These are phyloP conservation scores for Ceratobasidium sp. DNA, from an alignment of 1,284 basidiomycete genomes.

Conservation along the genomic window DNA sequence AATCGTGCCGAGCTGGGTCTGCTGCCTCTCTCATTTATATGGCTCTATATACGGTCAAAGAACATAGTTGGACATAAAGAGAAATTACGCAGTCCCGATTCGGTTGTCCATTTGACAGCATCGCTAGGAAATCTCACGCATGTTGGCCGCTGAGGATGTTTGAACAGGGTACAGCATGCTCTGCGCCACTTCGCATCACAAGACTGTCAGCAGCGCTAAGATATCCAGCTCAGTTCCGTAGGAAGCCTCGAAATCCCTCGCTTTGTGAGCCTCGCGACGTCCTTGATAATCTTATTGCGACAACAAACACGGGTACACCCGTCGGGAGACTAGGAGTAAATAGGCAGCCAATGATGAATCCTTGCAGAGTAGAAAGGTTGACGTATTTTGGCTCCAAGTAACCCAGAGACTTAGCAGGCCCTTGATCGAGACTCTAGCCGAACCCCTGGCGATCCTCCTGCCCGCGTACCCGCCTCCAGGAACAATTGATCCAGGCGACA, in stretches of 20 bases:
- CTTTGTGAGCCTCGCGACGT: not conserved
- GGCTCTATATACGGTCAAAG: too few relatives aligned
- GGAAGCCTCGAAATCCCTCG: slow-evolving; percentile 1
- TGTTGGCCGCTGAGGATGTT: not conserved
- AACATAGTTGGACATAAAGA: too few relatives aligned
- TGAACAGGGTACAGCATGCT: not conserved
- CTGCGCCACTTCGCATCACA: slow-evolving; percentile 17
- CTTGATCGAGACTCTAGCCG: slow-evolving; percentile 1
- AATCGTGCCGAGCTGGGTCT: not conserved
- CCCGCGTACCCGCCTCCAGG: not conserved
- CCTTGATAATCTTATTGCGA: too few relatives aligned
- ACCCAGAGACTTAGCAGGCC: not conserved
- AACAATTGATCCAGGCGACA: slow-evolving; percentile 17
- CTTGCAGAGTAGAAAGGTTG: not conserved
- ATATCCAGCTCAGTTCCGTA: slow-evolving; percentile 9
- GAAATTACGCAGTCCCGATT: not conserved
- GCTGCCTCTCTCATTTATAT: not conserved
- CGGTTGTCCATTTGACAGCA: slow-evolving; percentile 4
- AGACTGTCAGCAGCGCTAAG: slow-evolving; percentile 13
- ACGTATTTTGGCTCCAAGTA: not conserved
- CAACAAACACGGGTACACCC: not conserved
- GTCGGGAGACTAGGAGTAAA: not conserved
- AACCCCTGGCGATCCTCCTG: slow-evolving; percentile 20
- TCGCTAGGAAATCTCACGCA: slow-evolving; percentile 6
- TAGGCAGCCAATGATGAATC: not conserved